phyloP scores from a whole-genome alignment of 805 yeast genomes.

The Komagataella mondaviorum region DNA sequence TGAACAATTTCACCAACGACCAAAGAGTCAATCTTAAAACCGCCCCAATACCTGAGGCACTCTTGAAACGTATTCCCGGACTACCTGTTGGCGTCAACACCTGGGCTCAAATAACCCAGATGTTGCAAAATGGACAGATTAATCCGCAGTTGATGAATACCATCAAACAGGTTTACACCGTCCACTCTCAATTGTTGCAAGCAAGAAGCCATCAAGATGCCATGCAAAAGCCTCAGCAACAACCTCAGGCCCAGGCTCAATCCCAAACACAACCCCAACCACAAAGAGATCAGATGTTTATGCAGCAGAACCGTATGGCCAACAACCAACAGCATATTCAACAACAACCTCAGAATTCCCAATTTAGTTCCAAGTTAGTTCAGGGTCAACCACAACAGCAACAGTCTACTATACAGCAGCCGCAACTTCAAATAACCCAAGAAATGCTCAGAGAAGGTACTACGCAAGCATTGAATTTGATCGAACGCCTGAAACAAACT shows the following conservation, averaged over 20 bases:
- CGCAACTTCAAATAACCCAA: background rate
- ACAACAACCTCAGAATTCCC: background rate
- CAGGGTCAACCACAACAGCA: background rate
- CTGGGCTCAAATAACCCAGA: constrained; percentile 67
- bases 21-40: constrained; percentile 34
- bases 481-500: constrained; percentile 18
- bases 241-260: constrained; percentile 3
- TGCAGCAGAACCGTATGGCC: background rate
- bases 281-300: constrained; percentile 4
- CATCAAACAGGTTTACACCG: constrained; percentile 53
- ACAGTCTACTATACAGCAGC: background rate
- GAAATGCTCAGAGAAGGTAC: constrained; percentile 6
- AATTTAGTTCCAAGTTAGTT: background rate
- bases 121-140: constrained; percentile 42
- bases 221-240: constrained; percentile 8
- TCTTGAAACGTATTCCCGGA: constrained; percentile 56
- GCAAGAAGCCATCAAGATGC: constrained; percentile 6
- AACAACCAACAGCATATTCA: background rate
- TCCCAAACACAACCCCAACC: constrained; percentile 6
- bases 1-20: background rate
- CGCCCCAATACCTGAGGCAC: constrained; percentile 57
- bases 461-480: constrained; percentile 20
- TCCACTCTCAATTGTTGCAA: constrained; percentile 11
- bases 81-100: constrained; percentile 69
- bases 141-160: constrained; percentile 43